Base-by-base conservation (phyloP, 2,329 filamentous ascomycete species). In the Colletotrichum somersetense region DNA sequence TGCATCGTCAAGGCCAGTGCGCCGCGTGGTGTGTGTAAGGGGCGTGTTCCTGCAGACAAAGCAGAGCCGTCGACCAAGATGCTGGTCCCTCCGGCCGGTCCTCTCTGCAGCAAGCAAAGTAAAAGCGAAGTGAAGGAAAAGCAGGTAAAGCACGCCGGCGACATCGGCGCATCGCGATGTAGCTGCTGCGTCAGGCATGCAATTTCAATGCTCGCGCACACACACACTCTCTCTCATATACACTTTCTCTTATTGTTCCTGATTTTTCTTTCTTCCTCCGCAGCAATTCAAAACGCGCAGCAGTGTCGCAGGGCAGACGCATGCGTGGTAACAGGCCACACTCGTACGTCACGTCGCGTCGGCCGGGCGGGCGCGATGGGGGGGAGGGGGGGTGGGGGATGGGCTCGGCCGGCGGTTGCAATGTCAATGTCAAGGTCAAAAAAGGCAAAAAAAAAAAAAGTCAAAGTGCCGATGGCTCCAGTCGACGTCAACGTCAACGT, bases 51-150 rank as follows among this genome's bases (percentile, higher is more conserved):
- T 46, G 57, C 46, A 48, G 26, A n/a, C 26, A 46, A 20, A 20
- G 40, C 30, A 30, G 20, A 30, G n/a, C 20, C 11, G 57, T 48
- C 30, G 42, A 33, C 58, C 42, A 30, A 61, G 58, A 20, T 33
- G 42, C 58, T 35, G 3, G 26, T 23, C 42, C 42, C 58, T 26
- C 42, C 6, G 14, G 40, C 40, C 40, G 33, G 30, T 30, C 30
- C 30, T 30, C 30, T 61, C 20, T 62, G 58, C 58, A 62, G 57
- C 40, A 61, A 46, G 44, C n/a, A 6, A 18, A 42, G 40, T 18
- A 20, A 8, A 46, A 11, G 6, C 6, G 7, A n/a, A 46, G 20
- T n/a, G 1, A 5, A 46, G 44, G 20, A 1, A 26, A 50, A 26
- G 6, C 12, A 48, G n/a, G 50, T 30, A 53, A 16, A 8, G 50